Percentiles rank a stretch among this genome's conserved stretches.
phyloP scores from a whole-genome alignment of 164 flowering plant species.

The Liriodendron chinense region DNA sequence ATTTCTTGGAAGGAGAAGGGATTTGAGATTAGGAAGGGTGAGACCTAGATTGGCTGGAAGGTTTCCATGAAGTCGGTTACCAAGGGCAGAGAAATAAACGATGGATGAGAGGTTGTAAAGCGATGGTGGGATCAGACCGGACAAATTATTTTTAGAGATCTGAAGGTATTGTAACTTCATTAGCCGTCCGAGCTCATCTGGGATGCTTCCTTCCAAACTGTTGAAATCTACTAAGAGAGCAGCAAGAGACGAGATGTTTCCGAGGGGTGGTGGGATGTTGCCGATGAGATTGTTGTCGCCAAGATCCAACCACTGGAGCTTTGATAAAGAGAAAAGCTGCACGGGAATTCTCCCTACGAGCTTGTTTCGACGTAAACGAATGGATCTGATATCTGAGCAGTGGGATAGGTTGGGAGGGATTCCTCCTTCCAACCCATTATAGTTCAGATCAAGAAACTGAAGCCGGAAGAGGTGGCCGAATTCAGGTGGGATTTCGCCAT shows the following conservation, averaged over 20 bases:
- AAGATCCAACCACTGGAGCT: conserved; percentile 13
- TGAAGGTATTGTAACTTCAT: background rate
- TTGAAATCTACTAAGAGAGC: background rate
- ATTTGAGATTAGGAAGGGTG: conserved; percentile 31
- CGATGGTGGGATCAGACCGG: background rate
- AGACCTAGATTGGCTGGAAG: conserved; percentile 12
- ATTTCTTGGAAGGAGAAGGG: conserved; percentile 25
- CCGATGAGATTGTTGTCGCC: conserved; percentile 33
- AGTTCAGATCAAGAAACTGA: background rate
- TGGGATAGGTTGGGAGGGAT: conserved; percentile 19
- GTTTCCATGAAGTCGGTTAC: conserved; percentile 25
- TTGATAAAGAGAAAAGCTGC: conserved; percentile 22
- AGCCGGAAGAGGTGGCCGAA: conserved; percentile 13
- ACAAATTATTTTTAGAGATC: background rate
- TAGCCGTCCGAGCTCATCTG: background rate
- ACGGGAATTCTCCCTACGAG: conserved; percentile 27
- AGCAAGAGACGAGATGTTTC: conserved; percentile 8
- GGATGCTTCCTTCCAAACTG: background rate
- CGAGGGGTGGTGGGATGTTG: conserved; percentile 25
- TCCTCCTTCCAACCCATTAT: conserved; percentile 18
- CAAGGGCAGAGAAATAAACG: background rate
- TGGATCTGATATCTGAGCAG: conserved; percentile 8
- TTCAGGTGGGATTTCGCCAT: conserved; percentile 6
- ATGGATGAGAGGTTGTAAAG: background rate
- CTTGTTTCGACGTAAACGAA: conserved; percentile 9